Evolutionary conservation across 106 monocot genomes (phyloP), one percentile per base, ranked within the genome.

Genomic region (Dendrobium huoshanense): DNA sequence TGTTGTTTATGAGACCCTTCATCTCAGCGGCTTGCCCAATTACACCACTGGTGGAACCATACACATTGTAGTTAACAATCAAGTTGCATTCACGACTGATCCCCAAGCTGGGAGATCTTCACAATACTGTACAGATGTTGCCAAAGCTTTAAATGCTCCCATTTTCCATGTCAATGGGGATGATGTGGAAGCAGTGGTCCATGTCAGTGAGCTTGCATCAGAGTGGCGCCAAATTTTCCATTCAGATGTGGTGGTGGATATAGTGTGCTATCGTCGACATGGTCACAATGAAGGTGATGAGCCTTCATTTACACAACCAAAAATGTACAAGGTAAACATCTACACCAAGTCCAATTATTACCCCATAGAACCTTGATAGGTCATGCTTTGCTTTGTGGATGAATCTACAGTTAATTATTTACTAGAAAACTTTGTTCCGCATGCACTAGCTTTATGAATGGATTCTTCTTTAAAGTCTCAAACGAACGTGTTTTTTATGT

Each of bases 101-200:
- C 95, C 98, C 9, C 87, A 68, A 24, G 67, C 89, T 44, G 98
- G 95, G 47, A 81, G 98, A 80, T 98, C 98, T 45, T 92, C 92
- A 0, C 92, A 91, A 77, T 98, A 98, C 25, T 98, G 98, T 67
- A 95, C 98, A 11, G 98, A 98, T 87, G 98, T 98, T 79, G 98
- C 95, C 4, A 98, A 98, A 79, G 92, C 98, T 15, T 79, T 98
- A 47, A 67, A 82, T 87, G 92, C 87, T 51, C 98, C 98, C 25
- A 95, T 98, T 78, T 95, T 98, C 55, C 98, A 98, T 88, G 98
- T 95, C 15, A 95, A 98, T 88, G 98, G 98, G 4, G 98, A 98
- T 84, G 98, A 98, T 77, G 81, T 95, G 79, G 98, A 98, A 84
- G 98, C 98, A 15, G 92, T 98, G 58, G 95, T 91, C 44, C 92